Evolutionary conservation across 1,284 basidiomycete species (phyloP), one percentile per base, ranked within the genome.

Genomic region (Cutaneotrichosporon cavernicola): DNA sequence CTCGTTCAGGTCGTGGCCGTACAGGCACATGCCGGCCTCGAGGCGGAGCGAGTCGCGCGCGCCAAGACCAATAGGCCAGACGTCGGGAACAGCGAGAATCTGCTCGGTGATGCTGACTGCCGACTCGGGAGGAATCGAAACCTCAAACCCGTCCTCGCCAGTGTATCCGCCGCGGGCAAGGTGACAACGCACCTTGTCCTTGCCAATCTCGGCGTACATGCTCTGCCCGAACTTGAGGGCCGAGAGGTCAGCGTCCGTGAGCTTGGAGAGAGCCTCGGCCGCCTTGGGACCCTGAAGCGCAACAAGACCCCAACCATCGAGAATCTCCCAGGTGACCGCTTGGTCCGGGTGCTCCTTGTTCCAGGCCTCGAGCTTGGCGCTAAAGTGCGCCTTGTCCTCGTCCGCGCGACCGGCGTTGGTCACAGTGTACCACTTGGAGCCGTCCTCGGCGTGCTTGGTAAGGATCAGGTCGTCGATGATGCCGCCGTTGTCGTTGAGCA

Each of bases 91-190:
- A 1, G 69, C 64, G 16, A 81, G 68, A n/a, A 98, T 84, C 21
- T 90, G 80, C 47, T 87, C 83, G 0, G 93, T 89, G 51, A 96
- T 85, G 7, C 86, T 85, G 8, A 88, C 83, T 0, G 92, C 89
- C 56, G 89, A 83, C 11, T 85, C 83, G 1, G 91, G 91, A 1
- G 92, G 91, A 55, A 97, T 90, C 3, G 93, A 97, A 73, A 98
- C 91, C 84, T 99, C 96, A 70, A 99, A 98, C 0, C 96, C 97
- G 78, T 99, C 96, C 81, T 99, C 97, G 38, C 97, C 96, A 0
- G 97, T 99, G 82, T 99, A 99, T 5, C 97, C 96, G 26, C 92
- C 92, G n/a, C 96, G 88, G 10, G 94, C 91, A 40, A 99, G 87
- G 77, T 98, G 97, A 64, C 93, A 84, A 70, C 89, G 88, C 69